A percentile compares a stretch with the other conserved stretches of the same genome.
Conservation (phyloP, 768 basidiomycete species). For the Pleurotus cornucopiae region DNA sequence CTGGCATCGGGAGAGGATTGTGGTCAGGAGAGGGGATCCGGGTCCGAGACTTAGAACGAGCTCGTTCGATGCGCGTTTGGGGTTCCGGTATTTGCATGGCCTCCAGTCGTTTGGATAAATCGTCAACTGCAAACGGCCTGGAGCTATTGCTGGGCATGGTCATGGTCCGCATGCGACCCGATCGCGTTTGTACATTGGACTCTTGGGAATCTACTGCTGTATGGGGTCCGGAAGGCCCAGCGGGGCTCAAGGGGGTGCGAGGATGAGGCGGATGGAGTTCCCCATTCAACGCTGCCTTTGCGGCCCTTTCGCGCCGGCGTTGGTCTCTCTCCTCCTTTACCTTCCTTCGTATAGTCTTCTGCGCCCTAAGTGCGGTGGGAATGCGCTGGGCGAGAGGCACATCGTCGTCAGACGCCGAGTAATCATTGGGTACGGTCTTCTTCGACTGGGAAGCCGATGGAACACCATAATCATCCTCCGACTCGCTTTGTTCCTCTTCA, state of each 20-base stretch:
- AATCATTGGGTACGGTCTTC: constrained; percentile 14
- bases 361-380: constrained; percentile 79
- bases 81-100: constrained; percentile 37
- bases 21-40: constrained; percentile 2
- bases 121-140: constrained; percentile 48
- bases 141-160: constrained; percentile 36
- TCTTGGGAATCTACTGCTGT: constrained; percentile 31
- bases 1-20: background rate
- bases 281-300: constrained; percentile 13
- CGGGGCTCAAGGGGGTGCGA: constrained; percentile 5
- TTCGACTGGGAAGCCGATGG: constrained; percentile 13
- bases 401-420: constrained; percentile 61
- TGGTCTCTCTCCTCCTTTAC: constrained; percentile 65
- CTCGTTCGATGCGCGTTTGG: constrained; percentile 13
- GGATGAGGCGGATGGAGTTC: constrained; percentile 15
- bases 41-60: background rate
- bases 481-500: constrained; percentile 38
- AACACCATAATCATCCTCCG: constrained; percentile 33
- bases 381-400: constrained; percentile 80
- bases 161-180: constrained; percentile 37
- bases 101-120: constrained; percentile 54
- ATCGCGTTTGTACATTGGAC: constrained; percentile 31
- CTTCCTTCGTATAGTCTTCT: constrained; percentile 72
- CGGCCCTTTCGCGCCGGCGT: constrained; percentile 45
- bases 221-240: background rate